Conservation (phyloP, 192 early-diverging fungal species). For the Entrophospora sp. region DNA sequence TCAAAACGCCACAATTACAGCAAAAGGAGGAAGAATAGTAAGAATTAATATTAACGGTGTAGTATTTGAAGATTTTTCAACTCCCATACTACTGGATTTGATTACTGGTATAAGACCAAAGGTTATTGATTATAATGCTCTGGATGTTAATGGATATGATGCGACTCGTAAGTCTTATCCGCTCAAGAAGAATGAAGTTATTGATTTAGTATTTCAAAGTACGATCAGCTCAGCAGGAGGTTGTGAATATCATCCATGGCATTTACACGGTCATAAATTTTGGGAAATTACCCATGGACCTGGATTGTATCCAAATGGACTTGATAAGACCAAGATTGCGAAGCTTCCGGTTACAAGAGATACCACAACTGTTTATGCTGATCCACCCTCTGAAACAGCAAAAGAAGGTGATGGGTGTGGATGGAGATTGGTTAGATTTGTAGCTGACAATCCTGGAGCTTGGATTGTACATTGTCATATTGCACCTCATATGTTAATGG, state of each 20-base stretch:
- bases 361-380: not conserved
- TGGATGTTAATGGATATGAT: slow-evolving; percentile 22
- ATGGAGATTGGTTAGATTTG: not conserved
- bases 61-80: slow-evolving; percentile 5
- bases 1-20: not conserved
- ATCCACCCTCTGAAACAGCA: not conserved
- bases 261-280: slow-evolving; percentile 28
- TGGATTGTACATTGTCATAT: slow-evolving; percentile 30
- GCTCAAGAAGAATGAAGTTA: slow-evolving; percentile 18
- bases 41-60: slow-evolving; percentile 23
- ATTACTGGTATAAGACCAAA: not conserved
- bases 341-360: not conserved
- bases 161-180: slow-evolving; percentile 23
- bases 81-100: slow-evolving; percentile 16
- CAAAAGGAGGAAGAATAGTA: slow-evolving; percentile 11
- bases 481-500: slow-evolving; percentile 32
- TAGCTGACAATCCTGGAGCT: slow-evolving; percentile 25
- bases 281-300: slow-evolving; percentile 26
- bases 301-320: slow-evolving; percentile 18
- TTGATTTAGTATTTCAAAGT: slow-evolving; percentile 27
- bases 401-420: not conserved
- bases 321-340: not conserved
- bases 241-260: slow-evolving; percentile 29
- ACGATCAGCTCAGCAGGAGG: slow-evolving; percentile 12
- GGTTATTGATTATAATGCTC: not conserved